Base-by-base conservation (phyloP, 2,329 filamentous ascomycete genomes). In the Colletotrichum tanaceti region DNA sequence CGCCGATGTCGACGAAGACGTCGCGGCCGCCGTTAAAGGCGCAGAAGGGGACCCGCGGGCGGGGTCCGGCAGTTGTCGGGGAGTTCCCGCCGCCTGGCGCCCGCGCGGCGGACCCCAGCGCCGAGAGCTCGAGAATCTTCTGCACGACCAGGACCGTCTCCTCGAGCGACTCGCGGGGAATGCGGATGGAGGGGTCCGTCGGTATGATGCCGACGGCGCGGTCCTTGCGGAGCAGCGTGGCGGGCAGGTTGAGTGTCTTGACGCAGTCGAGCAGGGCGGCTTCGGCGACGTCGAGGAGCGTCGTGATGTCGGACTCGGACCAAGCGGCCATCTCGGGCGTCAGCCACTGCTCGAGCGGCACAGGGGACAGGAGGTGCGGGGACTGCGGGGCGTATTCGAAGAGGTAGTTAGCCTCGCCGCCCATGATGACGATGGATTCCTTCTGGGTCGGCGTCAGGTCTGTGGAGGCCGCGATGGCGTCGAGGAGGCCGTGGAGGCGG, bases 1-100 rank as follows among this genome's bases (percentile, higher is more conserved):
- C 96, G 64, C 96, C 96, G 75, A 99, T 98, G 78, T 99, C 96
- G 62, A 99, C 94, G 80, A 99, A 99, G 49, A 98, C 94, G 78
- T 99, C 96, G 71, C 96, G 95, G 13, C 96, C 96, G 62, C 95
- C 96, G 79, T 99, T 99, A 84, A 99, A 99, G 24, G 96, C 96
- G 77, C 96, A 99, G 77, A 98, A 99, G 0, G 96, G 96, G 39
- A 99, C 82, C 28, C 77, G 73, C 7, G 75, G 74, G 32, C 74
- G 58, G 18, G 22, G 6, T 4, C 41, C 22, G 28, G 24, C 22
- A 24, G 58, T 28, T 16, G 47, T 72, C 72, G 47, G 73, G 75
- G 41, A 41, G 28, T 32, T 18, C 35, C 58, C 41, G 53, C 44
- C 11, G 24, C 63, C 66, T 7, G 73, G 72, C 1, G 75, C 74